Percentiles rank a stretch among this genome's conserved stretches.
phyloP scores from a whole-genome alignment of 2,329 filamentous ascomycete species.

The Pestalotiopsis sp. region DNA sequence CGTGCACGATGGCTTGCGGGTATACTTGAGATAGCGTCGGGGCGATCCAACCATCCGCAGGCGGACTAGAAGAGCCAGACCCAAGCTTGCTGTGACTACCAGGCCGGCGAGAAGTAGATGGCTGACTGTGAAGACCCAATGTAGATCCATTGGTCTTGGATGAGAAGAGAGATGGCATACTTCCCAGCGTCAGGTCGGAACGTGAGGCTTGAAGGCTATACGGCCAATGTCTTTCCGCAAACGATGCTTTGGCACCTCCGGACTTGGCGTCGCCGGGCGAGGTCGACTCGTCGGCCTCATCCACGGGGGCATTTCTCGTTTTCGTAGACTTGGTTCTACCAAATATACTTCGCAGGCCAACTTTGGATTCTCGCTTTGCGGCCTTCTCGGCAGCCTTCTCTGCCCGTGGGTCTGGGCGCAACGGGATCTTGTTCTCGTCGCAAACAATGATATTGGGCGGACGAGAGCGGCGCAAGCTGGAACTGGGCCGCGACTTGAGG shows the following conservation, averaged over 20 bases:
- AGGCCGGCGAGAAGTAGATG: constrained; percentile 14
- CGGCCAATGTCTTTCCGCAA: constrained; percentile 49
- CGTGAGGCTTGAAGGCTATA: constrained; percentile 37
- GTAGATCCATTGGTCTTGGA: constrained; percentile 18
- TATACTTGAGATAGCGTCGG: constrained; percentile 87
- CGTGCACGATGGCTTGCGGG: constrained; percentile 79
- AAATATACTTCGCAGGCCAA: constrained; percentile 57
- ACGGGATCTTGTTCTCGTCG: constrained; percentile 42
- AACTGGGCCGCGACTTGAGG: constrained; percentile 32
- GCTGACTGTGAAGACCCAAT: constrained; percentile 12
- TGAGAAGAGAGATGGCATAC: constrained; percentile 19
- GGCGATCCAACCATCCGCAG: constrained; percentile 56
- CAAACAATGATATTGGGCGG: constrained; percentile 40
- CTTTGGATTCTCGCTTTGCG: constrained; percentile 52
- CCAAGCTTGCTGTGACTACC: constrained; percentile 21
- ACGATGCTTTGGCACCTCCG: constrained; percentile 47
- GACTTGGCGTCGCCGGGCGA: constrained; percentile 35
- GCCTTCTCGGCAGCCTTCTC: constrained; percentile 46
- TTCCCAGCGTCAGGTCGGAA: constrained; percentile 38
- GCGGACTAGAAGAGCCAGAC: constrained; percentile 15
- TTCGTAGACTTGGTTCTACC: constrained; percentile 44
- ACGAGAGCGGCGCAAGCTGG: constrained; percentile 37
- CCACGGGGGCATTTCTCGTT: constrained; percentile 24
- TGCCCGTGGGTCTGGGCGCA: constrained; percentile 33
- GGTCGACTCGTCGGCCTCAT: constrained; percentile 29